These are phyloP conservation scores for Actinomucor elegans DNA, from an alignment of 371 early-diverging fungal genomes.

Conservation along the genomic window DNA sequence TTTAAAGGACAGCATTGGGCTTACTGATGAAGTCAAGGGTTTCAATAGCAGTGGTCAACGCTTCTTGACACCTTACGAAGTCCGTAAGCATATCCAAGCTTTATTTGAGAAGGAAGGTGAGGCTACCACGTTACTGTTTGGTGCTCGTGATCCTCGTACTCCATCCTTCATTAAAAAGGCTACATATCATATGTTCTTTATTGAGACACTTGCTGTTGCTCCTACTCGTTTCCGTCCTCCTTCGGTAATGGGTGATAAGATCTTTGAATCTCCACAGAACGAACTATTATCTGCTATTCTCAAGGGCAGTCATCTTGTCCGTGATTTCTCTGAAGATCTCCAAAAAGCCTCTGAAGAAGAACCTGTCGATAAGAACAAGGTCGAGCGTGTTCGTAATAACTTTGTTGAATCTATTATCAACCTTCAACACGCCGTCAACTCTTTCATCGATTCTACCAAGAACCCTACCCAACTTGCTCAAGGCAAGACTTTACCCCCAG, in stretches of 20 bases:
- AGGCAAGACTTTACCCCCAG: constrained; percentile 69
- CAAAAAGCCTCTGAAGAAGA: constrained; percentile 40
- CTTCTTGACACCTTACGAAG: constrained; percentile 78
- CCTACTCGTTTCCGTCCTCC: constrained; percentile 98
- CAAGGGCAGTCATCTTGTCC: constrained; percentile 73
- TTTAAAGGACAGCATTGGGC: constrained; percentile 15
- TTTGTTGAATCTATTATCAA: constrained; percentile 79
- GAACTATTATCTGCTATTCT: constrained; percentile 83
- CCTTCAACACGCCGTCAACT: constrained; percentile 90
- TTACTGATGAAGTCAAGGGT: constrained; percentile 30
- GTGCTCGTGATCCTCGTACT: constrained; percentile 61
- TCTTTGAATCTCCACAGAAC: constrained; percentile 97
- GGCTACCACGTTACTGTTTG: constrained; percentile 78
- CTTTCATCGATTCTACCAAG: constrained; percentile 91
- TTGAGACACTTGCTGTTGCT: constrained; percentile 91
- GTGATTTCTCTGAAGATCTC: constrained; percentile 53
- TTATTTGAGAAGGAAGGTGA: constrained; percentile 78
- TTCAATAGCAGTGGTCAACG: constrained; percentile 45
- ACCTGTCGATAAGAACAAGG: constrained; percentile 32
- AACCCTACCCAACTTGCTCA: constrained; percentile 57
- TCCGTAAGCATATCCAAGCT: constrained; percentile 72
- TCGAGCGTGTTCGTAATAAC: constrained; percentile 43
- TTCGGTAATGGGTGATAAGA: constrained; percentile 82
- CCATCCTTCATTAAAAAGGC: constrained; percentile 42
- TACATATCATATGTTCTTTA: constrained; percentile 90